These are phyloP conservation scores for Zoysia matrella DNA, from an alignment of 202 grass and related monocot genomes.

Conservation along the genomic window DNA sequence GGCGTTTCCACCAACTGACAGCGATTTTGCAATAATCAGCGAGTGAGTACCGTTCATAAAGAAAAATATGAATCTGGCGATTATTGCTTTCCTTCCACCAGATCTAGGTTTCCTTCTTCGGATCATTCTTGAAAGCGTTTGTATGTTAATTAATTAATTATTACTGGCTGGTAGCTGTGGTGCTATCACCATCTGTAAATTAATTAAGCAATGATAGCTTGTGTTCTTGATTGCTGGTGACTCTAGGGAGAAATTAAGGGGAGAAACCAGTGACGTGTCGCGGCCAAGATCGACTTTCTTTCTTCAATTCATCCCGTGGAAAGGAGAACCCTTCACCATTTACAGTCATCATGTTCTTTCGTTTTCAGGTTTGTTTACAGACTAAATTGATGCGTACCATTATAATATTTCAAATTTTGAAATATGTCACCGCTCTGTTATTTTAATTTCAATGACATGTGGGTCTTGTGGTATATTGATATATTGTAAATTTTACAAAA, in stretches of 20 bases:
- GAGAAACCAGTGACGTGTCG: not conserved
- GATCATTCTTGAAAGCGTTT: conserved; percentile 20
- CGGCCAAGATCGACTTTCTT: not conserved
- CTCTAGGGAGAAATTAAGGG: not conserved
- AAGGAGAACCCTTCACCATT: conserved; percentile 4
- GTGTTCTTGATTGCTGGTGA: not conserved
- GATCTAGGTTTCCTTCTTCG: conserved; percentile 15
- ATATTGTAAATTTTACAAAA: too few relatives aligned
- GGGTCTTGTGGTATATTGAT: too few relatives aligned
- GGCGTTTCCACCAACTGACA: conserved; percentile 13
- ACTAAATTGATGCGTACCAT: too few relatives aligned
- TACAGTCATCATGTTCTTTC: conserved; percentile 3
- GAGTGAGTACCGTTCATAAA: not conserved
- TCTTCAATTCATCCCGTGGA: not conserved
- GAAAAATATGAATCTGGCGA: conserved; percentile 10
- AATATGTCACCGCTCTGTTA: too few relatives aligned
- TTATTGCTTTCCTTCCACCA: conserved; percentile 37
- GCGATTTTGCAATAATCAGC: not conserved
- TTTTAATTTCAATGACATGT: too few relatives aligned
- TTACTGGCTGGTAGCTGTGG: too few relatives aligned
- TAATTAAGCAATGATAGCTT: not conserved
- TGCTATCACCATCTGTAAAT: not conserved
- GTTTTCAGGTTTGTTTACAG: not conserved
- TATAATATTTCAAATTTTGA: too few relatives aligned
- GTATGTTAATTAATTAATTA: not conserved